Base-by-base conservation (phyloP, 257 asterid species). In the Ballota nigra region DNA sequence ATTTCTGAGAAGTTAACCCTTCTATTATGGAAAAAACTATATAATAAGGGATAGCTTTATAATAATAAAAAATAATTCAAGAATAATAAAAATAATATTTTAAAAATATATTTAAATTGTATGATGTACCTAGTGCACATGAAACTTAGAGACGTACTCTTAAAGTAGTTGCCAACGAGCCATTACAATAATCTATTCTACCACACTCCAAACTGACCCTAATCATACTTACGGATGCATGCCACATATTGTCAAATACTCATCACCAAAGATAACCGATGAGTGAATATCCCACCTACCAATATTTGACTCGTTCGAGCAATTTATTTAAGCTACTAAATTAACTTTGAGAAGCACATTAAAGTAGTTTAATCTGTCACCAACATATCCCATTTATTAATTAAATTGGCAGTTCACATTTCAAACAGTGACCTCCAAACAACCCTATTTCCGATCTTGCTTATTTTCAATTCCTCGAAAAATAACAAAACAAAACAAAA, bases 271-370 rank as follows among this genome's bases (percentile, higher is more conserved):
- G 49, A 63, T 22, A 63, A 52, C n/a, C 31, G 0, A 61, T 19
- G n/a, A n/a, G n/a, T n/a, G n/a, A n/a, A n/a, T n/a, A n/a, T 61
- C 41, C 47, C 40, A 76, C 26, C 53, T 47, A 49, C 40, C 23
- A 70, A 23, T 28, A 77, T 61, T 66, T 29, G 71, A 77, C 75
- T 29, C 19, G 4, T 66, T 51, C 78, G 24, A 66, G 66, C 23
- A 16, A 34, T 24, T 71, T 53, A 29, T 20, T 70, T 13, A 53
- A 41, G 1, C 22, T 51, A 28, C 16, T 31, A 4, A 19, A 41
- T 4, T 61, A 22, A 45, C 28, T 51, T 22, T 31, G 40, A 20
- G 47, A 16, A 13, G 1, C 66, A n/a, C 60, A 45, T 8, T 38
- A 8, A 4, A 71, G 65, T 77, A 63, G 73, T 31, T 71, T 43